These are phyloP conservation scores for Oryza longistaminata DNA, from an alignment of 176 grass and related monocot genomes.

Conservation along the genomic window DNA sequence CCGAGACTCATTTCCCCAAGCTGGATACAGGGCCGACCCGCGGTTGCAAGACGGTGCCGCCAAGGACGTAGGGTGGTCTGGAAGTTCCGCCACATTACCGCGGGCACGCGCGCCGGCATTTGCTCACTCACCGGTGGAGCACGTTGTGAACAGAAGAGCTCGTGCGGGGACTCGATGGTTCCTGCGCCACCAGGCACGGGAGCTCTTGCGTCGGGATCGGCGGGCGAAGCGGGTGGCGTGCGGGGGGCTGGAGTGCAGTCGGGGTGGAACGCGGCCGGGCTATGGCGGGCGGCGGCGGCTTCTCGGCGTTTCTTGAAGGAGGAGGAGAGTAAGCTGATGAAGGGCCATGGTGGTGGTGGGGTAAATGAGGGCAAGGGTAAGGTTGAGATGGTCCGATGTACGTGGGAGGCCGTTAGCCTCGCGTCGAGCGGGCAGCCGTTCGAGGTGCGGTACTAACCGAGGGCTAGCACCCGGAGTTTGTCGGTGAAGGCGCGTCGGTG, in stretches of 20 bases:
- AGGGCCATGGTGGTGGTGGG: no score
- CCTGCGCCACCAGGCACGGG: conserved; percentile 43
- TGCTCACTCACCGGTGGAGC: conserved; percentile 77
- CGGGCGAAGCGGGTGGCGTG: conserved; percentile 47
- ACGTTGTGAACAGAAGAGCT: conserved; percentile 78
- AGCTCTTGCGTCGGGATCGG: conserved; percentile 63
- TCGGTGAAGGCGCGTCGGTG: no score
- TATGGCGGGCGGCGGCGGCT: conserved; percentile 26
- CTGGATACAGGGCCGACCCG: conserved; percentile 56
- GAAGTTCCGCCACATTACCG: conserved; percentile 84
- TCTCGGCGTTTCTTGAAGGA: conserved; percentile 61
- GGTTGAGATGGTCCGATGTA: no score
- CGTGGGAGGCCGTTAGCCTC: no score
- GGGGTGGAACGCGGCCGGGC: conserved; percentile 51
- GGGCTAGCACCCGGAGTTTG: no score
- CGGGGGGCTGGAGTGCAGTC: conserved; percentile 49
- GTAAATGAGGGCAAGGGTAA: no score
- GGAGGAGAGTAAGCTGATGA: conserved; percentile 52
- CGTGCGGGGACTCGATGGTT: conserved; percentile 70
- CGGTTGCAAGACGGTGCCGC: conserved; percentile 63
- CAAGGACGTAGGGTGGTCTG: conserved; percentile 63
- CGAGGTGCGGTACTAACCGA: no score
- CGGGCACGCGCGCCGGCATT: conserved; percentile 63
- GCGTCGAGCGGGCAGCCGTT: no score
- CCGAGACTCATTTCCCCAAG: conserved; percentile 70